phyloP scores from a whole-genome alignment of 1,139 yeast species.

The Candida gigantensis region DNA sequence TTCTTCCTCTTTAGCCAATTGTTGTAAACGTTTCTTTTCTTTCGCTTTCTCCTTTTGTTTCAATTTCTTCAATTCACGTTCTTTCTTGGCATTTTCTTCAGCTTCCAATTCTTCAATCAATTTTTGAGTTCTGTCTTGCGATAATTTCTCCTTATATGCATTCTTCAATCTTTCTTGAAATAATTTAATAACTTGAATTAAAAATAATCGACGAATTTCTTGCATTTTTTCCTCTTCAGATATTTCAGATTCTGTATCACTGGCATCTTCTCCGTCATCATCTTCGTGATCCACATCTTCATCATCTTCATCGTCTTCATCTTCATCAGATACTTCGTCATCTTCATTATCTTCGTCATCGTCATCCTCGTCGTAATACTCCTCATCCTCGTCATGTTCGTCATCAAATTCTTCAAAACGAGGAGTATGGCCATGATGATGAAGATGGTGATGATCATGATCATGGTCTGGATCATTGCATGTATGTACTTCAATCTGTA shows the following conservation, averaged over 20 bases:
- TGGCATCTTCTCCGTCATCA: conserved; percentile 30
- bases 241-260: conserved; percentile 45
- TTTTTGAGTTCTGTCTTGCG: conserved; percentile 71
- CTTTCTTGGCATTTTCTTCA: conserved; percentile 68
- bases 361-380: conserved; percentile 20
- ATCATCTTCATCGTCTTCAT: conserved; percentile 30
- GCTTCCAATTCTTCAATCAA: conserved; percentile 79
- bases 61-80: conserved; percentile 69
- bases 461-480: conserved; percentile 9
- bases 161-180: conserved; percentile 70
- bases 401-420: conserved; percentile 18
- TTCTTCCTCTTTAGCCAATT: conserved; percentile 77
- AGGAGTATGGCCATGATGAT: conserved; percentile 3
- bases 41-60: conserved; percentile 75
- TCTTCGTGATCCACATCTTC: conserved; percentile 36
- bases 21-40: conserved; percentile 72
- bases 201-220: conserved; percentile 76
- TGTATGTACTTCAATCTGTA: conserved; percentile 5
- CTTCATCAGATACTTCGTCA: conserved; percentile 27
- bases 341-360: conserved; percentile 25
- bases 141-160: conserved; percentile 72
- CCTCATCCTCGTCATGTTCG: conserved; percentile 20
- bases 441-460: conserved; percentile 11
- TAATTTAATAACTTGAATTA: conserved; percentile 69
- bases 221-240: conserved; percentile 68